These are phyloP conservation scores for Gentiana dahurica DNA, from an alignment of 257 asterid genomes.

Conservation along the genomic window DNA sequence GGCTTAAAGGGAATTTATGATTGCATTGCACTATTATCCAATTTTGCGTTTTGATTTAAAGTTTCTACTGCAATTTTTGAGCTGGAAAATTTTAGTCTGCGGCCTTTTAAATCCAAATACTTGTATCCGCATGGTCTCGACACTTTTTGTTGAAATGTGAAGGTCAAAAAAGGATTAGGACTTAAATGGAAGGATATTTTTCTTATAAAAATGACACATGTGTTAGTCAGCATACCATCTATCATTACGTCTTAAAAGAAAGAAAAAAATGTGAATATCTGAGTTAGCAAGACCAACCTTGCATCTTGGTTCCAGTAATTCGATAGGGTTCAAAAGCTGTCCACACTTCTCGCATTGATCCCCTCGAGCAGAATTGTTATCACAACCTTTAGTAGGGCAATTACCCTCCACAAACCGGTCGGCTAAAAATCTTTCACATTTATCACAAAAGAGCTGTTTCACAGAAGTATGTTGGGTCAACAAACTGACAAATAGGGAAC, in stretches of 20 bases:
- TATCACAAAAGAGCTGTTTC: conserved; percentile 66
- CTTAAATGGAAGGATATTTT: no score
- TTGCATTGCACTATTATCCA: no score
- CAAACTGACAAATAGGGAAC: conserved; percentile 7
- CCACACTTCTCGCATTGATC: conserved; percentile 92
- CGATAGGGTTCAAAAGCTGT: conserved; percentile 83
- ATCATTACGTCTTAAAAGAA: background rate
- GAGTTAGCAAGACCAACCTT: conserved; percentile 37
- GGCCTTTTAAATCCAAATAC: no score
- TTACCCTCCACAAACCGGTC: conserved; percentile 86
- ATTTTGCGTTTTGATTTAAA: no score
- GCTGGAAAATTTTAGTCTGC: no score
- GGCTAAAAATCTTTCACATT: conserved; percentile 69
- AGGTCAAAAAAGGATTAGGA: no score
- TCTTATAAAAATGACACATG: no score
- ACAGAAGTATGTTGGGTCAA: conserved; percentile 4
- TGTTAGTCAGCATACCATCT: background rate
- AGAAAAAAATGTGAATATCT: background rate
- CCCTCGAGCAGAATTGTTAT: conserved; percentile 85
- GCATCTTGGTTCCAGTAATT: conserved; percentile 77
- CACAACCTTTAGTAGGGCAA: conserved; percentile 77
- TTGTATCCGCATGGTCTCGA: no score
- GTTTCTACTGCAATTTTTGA: no score
- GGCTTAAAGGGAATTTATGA: no score
- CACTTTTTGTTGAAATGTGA: no score